These are phyloP conservation scores for Brassica rapa DNA, from an alignment of 345 rosid species.

Conservation along the genomic window DNA sequence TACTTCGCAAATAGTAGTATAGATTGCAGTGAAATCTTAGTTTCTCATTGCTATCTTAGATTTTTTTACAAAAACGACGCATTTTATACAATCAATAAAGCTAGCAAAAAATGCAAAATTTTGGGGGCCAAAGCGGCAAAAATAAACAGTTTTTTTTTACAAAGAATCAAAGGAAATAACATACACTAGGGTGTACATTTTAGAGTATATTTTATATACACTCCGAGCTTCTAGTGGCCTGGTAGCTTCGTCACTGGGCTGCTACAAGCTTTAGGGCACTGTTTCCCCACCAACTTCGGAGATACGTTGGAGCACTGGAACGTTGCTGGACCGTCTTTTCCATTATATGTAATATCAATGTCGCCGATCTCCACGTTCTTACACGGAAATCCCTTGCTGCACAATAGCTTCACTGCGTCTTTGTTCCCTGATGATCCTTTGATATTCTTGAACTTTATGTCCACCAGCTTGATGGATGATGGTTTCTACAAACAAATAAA, in stretches of 20 bases:
- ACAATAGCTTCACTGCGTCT: slow-evolving; percentile 48
- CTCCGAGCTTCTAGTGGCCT: slow-evolving; percentile 22
- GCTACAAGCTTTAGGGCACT: slow-evolving; percentile 41
- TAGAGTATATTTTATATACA: slow-evolving; percentile 10
- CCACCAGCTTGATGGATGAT: slow-evolving; percentile 29
- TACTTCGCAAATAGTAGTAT: no score
- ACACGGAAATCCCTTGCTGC: slow-evolving; percentile 51
- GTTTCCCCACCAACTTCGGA: slow-evolving; percentile 39
- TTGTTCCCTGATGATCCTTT: slow-evolving; percentile 50
- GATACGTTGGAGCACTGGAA: slow-evolving; percentile 48
- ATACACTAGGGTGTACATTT: slow-evolving; percentile 25
- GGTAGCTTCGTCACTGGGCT: slow-evolving; percentile 32
- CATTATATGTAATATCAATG: slow-evolving; percentile 43
- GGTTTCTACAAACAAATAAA: slow-evolving; percentile 11
- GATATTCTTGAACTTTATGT: slow-evolving; percentile 36
- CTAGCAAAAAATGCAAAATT: neutral
- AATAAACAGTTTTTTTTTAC: neutral
- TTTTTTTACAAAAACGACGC: neutral
- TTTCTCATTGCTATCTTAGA: neutral
- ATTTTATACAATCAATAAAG: neutral
- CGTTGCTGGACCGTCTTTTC: slow-evolving; percentile 32
- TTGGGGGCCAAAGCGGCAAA: neutral
- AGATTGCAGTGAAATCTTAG: neutral
- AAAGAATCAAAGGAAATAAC: neutral
- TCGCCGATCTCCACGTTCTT: slow-evolving; percentile 43